A percentile compares a stretch with the other conserved stretches of the same genome.
Conservation (phyloP, 1,284 basidiomycete genomes). For the Pyrrhoderma lamaoense region DNA sequence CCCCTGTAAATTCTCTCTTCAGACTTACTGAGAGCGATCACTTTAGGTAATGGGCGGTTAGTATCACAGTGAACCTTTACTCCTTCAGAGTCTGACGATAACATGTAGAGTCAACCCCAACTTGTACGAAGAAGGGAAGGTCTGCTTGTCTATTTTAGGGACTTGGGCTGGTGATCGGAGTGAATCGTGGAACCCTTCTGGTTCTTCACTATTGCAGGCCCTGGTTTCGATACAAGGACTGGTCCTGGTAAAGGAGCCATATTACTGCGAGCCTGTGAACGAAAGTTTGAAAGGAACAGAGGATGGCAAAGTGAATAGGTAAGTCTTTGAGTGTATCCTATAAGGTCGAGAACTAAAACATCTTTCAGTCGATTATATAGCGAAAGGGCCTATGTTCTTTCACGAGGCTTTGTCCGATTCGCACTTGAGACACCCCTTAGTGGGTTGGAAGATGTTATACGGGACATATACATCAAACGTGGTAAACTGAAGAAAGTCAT, state of each 20-base stretch:
- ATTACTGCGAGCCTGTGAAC: slow-evolving; percentile 89
- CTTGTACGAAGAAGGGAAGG: slow-evolving; percentile 92
- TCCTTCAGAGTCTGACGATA: too few species aligned
- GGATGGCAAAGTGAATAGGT: slow-evolving; percentile 72
- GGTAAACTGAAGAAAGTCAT: slow-evolving; percentile 66
- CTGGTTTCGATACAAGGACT: slow-evolving; percentile 92
- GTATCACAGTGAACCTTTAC: neutral
- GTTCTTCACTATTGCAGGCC: slow-evolving; percentile 83
- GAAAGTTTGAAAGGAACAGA: slow-evolving; percentile 86
- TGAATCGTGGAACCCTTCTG: slow-evolving; percentile 77
- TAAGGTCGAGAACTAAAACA: slow-evolving; percentile 8
- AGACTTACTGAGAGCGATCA: neutral
- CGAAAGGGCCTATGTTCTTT: slow-evolving; percentile 90
- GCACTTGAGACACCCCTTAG: slow-evolving; percentile 74
- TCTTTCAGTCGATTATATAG: slow-evolving; percentile 66
- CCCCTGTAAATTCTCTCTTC: too few species aligned
- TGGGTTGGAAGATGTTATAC: slow-evolving; percentile 67
- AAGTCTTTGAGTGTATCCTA: slow-evolving; percentile 38
- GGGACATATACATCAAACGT: slow-evolving; percentile 64
- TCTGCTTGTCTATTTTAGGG: slow-evolving; percentile 86
- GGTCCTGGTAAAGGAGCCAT: slow-evolving; percentile 89
- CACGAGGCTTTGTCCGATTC: slow-evolving; percentile 80
- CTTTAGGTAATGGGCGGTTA: neutral
- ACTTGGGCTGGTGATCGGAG: slow-evolving; percentile 88
- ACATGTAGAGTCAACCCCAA: slow-evolving; percentile 76